Evolutionary conservation across 2,329 filamentous ascomycete species (phyloP), one percentile per base, ranked within the genome.

Genomic region (Rhinocladiella similis): DNA sequence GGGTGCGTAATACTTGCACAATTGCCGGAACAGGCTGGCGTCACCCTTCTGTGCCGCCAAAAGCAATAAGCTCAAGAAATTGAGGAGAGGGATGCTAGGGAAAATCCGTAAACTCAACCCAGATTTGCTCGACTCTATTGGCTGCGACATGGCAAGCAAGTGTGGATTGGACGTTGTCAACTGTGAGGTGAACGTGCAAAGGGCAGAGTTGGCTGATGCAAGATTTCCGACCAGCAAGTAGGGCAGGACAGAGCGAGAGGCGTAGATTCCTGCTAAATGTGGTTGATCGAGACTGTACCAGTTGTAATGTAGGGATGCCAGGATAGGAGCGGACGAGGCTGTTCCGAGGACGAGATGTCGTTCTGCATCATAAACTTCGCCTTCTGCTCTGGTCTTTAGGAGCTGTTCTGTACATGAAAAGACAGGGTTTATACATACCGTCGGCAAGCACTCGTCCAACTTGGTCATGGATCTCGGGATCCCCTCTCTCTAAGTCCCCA

Each of bases 381-480:
- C 88, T 66, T 97, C 93, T 84, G 62, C 43, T 46, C 3, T 39
- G 10, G 54, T 16, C 42, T 20, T 45, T 19, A 39, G 58, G 51
- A 25, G 16, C 50, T 35, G 67, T 62, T 16, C 12, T 19, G n/a
- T 16, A 7, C 38, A 41, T 3, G 18, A 18, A 5, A n/a, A 18
- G 18, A n/a, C 38, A 41, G 3, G 38, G 14, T 16, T 13, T 3
- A 6, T 35, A 47, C 68, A 18, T 72, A 83, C 83, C 81, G 68
- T 95, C 88, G n/a, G 92, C 93, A 71, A 91, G 96, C 42, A 97
- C 78, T 29, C 85, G 86, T 49, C 94, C 94, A 35, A 87, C 87
- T 42, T 96, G 91, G 75, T 97, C 92, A 74, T 99, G 94, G 54
- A 99, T 79, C 68, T 97, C 94, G 2, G 93, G 89, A 69, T 99